Conservation (phyloP, 192 early-diverging fungal genomes). For the Umbelopsis sp. region DNA sequence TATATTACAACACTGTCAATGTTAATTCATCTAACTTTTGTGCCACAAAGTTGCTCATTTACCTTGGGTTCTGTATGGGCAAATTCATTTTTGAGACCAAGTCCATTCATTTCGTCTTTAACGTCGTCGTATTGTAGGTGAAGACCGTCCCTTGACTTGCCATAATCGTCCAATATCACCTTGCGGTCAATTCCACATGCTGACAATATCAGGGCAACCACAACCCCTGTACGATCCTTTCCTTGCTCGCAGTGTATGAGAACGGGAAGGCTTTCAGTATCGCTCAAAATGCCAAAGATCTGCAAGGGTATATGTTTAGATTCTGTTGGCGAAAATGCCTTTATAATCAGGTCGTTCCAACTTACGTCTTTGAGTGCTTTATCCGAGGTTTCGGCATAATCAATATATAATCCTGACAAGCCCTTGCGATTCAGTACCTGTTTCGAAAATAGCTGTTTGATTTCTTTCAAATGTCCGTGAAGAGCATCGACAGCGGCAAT, state of each 20-base stretch:
- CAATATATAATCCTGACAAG: background rate
- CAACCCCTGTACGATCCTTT: background rate
- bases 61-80: background rate
- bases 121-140: background rate
- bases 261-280: background rate
- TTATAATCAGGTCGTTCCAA: background rate
- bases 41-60: background rate
- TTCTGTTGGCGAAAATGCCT: background rate
- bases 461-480: background rate
- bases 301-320: background rate
- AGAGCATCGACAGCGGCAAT: background rate
- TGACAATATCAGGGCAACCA: background rate
- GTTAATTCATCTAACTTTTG: background rate
- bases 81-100: background rate
- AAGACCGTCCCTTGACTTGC: background rate
- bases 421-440: constrained; percentile 1
- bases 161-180: background rate
- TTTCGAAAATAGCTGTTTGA: background rate
- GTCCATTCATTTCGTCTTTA: constrained; percentile 4
- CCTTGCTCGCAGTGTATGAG: constrained; percentile 2
- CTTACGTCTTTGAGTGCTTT: background rate
- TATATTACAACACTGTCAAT: background rate
- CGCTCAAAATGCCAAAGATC: background rate
- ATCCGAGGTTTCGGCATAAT: constrained; percentile 4
- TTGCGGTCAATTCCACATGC: background rate